Base-by-base conservation (phyloP, 2,329 filamentous ascomycete species). In the Zasmidium angulare region DNA sequence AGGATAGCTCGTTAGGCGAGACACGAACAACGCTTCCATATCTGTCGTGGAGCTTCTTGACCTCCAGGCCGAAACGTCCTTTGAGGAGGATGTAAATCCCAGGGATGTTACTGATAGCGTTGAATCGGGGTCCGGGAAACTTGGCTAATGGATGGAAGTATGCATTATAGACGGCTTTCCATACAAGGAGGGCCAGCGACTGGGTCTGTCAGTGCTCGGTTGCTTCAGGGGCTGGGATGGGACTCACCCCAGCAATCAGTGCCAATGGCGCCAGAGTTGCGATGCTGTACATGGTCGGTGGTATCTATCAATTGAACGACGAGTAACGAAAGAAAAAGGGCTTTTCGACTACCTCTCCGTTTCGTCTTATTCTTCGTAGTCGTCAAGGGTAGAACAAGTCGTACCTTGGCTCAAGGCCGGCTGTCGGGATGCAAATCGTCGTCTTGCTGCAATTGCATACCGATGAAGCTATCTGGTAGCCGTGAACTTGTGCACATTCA, bases 11-110 rank as follows among this genome's bases (percentile, higher is more conserved):
- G 19, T 57, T 57, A 2, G 55, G 55, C n/a, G 46, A 50, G n/a
- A 46, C 48, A 3, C 55, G 55, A 11, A 57, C 48, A 2, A 57
- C 55, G n/a, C 22, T 71, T 10, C 78, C 78, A 55, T 77, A 77
- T 50, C 70, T 66, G 7, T 72, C 65, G 53, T 79, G 77, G 1
- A 75, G 65, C 2, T 59, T 36, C 67, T 95, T 82, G 48, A 64
- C 56, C 23, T 64, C 57, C 26, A 63, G 43, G 29, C 56, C 55
- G 4, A 65, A 62, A 12, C 58, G 58, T 11, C 65, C 63, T 20
- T 63, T 59, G 11, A 68, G 23, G n/a, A 64, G 50, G 61, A 60
- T 52, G 46, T 55, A 48, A n/a, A 64, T 54, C 20, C 59, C 59
- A 17, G 66, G 68, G 2, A 69, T 19, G 4, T 60, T 36, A 12